Base-by-base conservation (phyloP, 495 filamentous ascomycete genomes). In the Neurospora tetrasperma region DNA sequence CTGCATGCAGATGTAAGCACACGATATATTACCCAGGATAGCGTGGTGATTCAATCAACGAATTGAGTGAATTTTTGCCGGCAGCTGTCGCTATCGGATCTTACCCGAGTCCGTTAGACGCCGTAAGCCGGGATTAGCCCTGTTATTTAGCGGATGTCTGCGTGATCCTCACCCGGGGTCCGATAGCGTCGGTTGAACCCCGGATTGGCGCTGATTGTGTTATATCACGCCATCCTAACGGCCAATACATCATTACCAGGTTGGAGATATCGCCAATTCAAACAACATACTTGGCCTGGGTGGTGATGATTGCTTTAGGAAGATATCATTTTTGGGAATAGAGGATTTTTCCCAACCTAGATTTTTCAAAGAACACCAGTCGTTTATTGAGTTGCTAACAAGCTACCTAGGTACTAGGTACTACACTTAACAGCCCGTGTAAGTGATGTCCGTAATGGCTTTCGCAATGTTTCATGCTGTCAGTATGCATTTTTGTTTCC, bases 151-250 rank as follows among this genome's bases (percentile, higher is more conserved):
- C 42, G 42, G 42, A 14, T 23, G 23, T 23, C 23, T 23, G 23
- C 1, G 1, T 23, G 23, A 23, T 23, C 23, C 23, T 23, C 23
- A 23, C 23, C 23, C 23, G 23, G 23, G 23, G 12, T 16, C 31
- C 71, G 27, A 69, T 38, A 39, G 5, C 40, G 35, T 31, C 62
- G 35, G 23, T 69, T 23, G 66, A 71, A 27, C 35, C 46, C 69
- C 48, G 41, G 31, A 10, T 39, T 68, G 72, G 72, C 69, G 71
- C 27, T 35, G 69, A 73, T 73, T 71, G 72, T 70, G 72, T 66
- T 71, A 74, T 74, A 71, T 71, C 72, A 71, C 72, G 72, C 48
- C 72, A 74, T 74, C 38, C 23, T 31, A 23, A 27, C 48, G 48
- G 48, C 48, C 48, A 23, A 6, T 27, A 54, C 46, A 27, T 27